Evolutionary conservation across 2,329 filamentous ascomycete genomes (phyloP), one percentile per base, ranked within the genome.

Genomic region (Colletotrichum graminicola): DNA sequence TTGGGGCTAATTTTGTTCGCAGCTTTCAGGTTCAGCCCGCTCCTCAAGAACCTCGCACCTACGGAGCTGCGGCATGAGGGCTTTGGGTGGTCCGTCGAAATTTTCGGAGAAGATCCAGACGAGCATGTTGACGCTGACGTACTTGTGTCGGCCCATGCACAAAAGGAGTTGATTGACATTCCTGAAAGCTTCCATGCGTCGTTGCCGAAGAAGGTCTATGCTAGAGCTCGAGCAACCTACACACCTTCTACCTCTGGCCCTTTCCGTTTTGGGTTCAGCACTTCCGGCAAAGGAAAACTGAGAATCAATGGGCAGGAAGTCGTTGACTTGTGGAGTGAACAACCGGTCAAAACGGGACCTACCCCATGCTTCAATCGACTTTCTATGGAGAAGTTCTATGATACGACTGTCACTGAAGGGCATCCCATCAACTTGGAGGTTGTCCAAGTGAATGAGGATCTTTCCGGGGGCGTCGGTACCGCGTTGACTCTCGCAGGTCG

Each of bases 401-500:
- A 72, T 6, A 43, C 39, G 3, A 29, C 52, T 3, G 51, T 73
- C 16, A 34, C 49, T 1, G 62, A 68, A 23, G 67, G 73, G 1
- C 57, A 59, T 11, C 1, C 67, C 2, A n/a, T 72, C 26, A 29
- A 52, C 0, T 47, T 74, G 18, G 71, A 73, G 12, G 73, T 73
- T 4, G 3, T 73, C 1, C 66, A 73, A 32, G 71, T 73, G 3
- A 74, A 74, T 32, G 71, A 74, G 18, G 73, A 78, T 56, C 70
- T 74, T 0, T 59, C 74, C 6, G 77, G 77, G 0, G 74, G 76
- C 0, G 70, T 73, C 6, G 72, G 68, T 59, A 78, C 51, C 39
- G 74, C 68, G 66, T 77, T 69, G 71, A 76, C 57, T 26, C 74
- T 36, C 57, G 77, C 23, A 67, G 75, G 74, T 1, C 85, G 90